Conservation (phyloP, 2,329 filamentous ascomycete genomes). For the Grosmannia serpens region DNA sequence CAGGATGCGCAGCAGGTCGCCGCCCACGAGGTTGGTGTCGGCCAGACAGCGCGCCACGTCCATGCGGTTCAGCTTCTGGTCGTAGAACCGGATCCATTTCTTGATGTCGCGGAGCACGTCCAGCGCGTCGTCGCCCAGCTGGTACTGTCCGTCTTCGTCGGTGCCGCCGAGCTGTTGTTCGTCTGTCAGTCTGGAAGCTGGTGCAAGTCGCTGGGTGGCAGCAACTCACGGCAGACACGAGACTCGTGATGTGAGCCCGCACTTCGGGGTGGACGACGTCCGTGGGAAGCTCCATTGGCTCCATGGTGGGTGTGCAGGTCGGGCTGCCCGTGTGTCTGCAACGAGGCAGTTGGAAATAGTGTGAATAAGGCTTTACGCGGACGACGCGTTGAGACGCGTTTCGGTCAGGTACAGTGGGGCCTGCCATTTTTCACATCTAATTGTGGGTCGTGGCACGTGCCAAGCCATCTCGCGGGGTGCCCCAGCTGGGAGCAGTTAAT, state of each 20-base stretch:
- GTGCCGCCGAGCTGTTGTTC: constrained; percentile 69
- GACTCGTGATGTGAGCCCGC: constrained; percentile 82
- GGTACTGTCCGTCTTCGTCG: constrained; percentile 71
- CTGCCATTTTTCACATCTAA: background rate
- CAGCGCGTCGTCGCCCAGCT: constrained; percentile 84
- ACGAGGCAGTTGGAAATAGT: background rate
- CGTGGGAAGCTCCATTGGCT: constrained; percentile 35
- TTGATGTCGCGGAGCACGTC: constrained; percentile 88
- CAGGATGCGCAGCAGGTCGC: constrained; percentile 82
- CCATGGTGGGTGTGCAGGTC: constrained; percentile 29
- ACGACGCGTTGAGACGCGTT: background rate
- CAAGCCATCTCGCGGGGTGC: background rate
- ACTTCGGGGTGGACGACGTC: constrained; percentile 82
- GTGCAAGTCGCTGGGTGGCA: constrained; percentile 2
- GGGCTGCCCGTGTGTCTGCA: background rate
- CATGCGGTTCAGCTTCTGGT: constrained; percentile 85
- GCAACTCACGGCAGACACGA: constrained; percentile 74
- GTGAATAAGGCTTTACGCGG: background rate
- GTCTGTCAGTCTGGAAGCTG: no score
- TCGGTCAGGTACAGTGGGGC: background rate
- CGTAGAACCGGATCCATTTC: constrained; percentile 89
- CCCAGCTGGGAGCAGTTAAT: background rate
- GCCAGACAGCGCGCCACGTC: constrained; percentile 89
- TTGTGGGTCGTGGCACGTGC: background rate
- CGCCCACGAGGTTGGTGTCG: constrained; percentile 83